A percentile compares a stretch with the other conserved stretches of the same genome.
Conservation (phyloP, 768 basidiomycete genomes). For the Amanita exitialis region DNA sequence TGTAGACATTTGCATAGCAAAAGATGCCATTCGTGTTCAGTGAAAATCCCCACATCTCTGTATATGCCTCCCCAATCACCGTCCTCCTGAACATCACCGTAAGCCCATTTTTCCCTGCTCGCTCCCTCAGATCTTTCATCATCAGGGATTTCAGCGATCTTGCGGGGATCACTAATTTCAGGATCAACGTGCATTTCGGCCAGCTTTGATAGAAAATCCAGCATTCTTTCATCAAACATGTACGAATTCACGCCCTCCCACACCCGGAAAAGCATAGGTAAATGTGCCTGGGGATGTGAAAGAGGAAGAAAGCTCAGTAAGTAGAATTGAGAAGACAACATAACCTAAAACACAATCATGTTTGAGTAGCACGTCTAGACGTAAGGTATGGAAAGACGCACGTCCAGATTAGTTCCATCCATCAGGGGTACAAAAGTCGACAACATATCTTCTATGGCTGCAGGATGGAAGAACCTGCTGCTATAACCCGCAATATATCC, state of each 20-base stretch:
- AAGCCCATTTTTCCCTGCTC: slow-evolving; percentile 44
- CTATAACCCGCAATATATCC: slow-evolving; percentile 57
- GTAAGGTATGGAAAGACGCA: slow-evolving; percentile 24
- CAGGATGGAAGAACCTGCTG: slow-evolving; percentile 83
- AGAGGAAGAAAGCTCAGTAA: slow-evolving; percentile 79
- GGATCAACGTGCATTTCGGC: slow-evolving; percentile 78
- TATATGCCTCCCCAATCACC: slow-evolving; percentile 65
- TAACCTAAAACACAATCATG: slow-evolving; percentile 30
- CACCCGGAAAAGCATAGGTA: slow-evolving; percentile 72
- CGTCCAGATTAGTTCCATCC: slow-evolving; percentile 66
- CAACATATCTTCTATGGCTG: slow-evolving; percentile 81
- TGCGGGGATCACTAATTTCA: slow-evolving; percentile 61
- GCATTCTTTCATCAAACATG: slow-evolving; percentile 83
- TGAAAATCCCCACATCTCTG: slow-evolving; percentile 81
- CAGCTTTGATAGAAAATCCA: slow-evolving; percentile 71
- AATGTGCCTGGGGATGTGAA: slow-evolving; percentile 76
- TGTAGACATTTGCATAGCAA: slow-evolving; percentile 85
- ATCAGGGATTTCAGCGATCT: slow-evolving; percentile 56
- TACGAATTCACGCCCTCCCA: slow-evolving; percentile 89
- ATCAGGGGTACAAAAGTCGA: slow-evolving; percentile 73
- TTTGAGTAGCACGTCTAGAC: neutral
- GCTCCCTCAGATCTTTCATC: slow-evolving; percentile 59
- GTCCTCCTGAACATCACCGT: slow-evolving; percentile 27
- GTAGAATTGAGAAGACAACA: slow-evolving; percentile 79
- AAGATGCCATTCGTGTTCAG: slow-evolving; percentile 73